Conservation (phyloP, 805 yeast genomes). For the Candida verbasci region DNA sequence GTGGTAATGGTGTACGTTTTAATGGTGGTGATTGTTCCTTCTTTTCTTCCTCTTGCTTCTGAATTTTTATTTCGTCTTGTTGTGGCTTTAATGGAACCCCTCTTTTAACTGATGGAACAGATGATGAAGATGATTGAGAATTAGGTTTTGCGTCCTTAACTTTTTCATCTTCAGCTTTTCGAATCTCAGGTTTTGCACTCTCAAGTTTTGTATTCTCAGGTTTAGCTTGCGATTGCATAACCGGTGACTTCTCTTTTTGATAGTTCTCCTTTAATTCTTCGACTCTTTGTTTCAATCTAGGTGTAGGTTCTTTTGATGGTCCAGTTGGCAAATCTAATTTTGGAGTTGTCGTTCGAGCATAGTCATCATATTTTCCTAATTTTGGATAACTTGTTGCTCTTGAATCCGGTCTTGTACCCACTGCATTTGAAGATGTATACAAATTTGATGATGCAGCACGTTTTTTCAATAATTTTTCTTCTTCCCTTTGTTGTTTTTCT, state of each 20-base stretch:
- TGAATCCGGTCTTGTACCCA: slow-evolving; percentile 7
- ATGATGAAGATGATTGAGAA: background rate
- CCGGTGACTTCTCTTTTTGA: background rate
- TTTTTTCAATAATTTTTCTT: slow-evolving; percentile 6
- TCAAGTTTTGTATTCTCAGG: background rate
- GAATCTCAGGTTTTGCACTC: background rate
- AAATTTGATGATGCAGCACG: slow-evolving; percentile 1
- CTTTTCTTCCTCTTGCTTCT: background rate
- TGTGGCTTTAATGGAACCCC: slow-evolving; percentile 4
- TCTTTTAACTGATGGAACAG: background rate
- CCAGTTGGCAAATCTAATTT: background rate
- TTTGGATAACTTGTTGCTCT: background rate
- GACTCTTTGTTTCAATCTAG: background rate
- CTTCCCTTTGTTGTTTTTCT: slow-evolving; percentile 5
- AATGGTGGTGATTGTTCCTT: background rate
- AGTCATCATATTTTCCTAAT: slow-evolving; percentile 3
- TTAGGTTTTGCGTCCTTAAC: background rate
- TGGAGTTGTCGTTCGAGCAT: slow-evolving; percentile 1
- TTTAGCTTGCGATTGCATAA: background rate
- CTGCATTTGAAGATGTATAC: slow-evolving; percentile 2
- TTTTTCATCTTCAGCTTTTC: background rate
- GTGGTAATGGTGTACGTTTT: slow-evolving; percentile 8
- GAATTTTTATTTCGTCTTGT: slow-evolving; percentile 1
- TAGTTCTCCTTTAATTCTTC: background rate
- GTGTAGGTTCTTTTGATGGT: background rate